A percentile compares a stretch with the other conserved stretches of the same genome.
phyloP scores from a whole-genome alignment of 192 early-diverging fungal species.

The Pecoramyces ruminantium region DNA sequence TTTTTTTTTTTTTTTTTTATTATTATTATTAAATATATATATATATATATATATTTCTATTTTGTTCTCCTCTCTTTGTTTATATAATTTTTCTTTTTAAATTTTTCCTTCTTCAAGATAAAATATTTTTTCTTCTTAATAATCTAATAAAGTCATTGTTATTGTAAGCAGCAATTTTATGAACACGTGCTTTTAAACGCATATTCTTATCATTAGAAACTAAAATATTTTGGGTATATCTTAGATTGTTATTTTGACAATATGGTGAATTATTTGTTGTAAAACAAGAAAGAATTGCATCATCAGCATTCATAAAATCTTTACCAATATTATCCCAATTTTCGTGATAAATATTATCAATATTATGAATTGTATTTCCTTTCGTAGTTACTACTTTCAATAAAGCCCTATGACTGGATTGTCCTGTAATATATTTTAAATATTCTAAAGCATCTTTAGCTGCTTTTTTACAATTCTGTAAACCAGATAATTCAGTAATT shows the following conservation, averaged over 20 bases:
- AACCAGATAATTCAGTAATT: background rate
- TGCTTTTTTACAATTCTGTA: background rate
- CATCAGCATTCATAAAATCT: background rate
- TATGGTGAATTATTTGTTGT: background rate
- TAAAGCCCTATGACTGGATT: background rate
- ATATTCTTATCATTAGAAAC: background rate
- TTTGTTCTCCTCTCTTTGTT: too few species aligned
- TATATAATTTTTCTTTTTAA: too few species aligned
- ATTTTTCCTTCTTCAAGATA: too few species aligned
- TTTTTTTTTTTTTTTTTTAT: too few species aligned
- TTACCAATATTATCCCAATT: background rate
- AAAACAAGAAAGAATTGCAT: background rate
- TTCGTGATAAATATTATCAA: background rate
- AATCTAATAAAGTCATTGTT: background rate
- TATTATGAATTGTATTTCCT: background rate
- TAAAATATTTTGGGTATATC: background rate
- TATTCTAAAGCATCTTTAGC: background rate
- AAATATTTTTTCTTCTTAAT: background rate
- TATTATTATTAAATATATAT: too few species aligned
- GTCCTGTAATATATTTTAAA: background rate
- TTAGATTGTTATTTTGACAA: background rate
- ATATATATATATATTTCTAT: too few species aligned
- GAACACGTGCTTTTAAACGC: background rate
- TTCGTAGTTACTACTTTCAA: background rate
- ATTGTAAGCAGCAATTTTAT: background rate